Base-by-base conservation (phyloP, 2,329 filamentous ascomycete species). In the Scedosporium minutisporum region DNA sequence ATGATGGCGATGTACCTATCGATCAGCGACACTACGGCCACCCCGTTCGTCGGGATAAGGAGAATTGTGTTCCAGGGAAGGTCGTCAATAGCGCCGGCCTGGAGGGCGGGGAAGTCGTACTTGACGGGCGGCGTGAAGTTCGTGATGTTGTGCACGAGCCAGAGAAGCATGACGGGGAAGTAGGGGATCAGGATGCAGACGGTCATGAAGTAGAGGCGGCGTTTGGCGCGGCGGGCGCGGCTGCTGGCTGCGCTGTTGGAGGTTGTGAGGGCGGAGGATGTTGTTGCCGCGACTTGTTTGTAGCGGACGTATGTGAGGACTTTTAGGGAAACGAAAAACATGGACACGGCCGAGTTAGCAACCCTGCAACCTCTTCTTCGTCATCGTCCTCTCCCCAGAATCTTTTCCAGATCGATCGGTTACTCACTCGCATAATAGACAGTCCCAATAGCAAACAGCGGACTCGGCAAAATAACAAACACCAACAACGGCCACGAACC, bases 161-260 rank as follows among this genome's bases (percentile, higher is more conserved):
- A 71, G 27, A 74, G 70, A 53, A 80, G 53, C 65, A 76, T 71
- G 4, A 85, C 66, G 1, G 82, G 82, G 0, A 83, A 67, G 67
- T 82, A 84, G 3, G 82, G 75, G 3, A 79, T 66, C 1, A 85
- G 69, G 65, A 85, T 81, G 51, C 75, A 76, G 12, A 83, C 62
- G 14, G 79, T 76, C 78, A 85, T 82, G 65, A 81, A 73, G 70
- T 84, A 86, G 53, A 86, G 77, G 51, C 82, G 79, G 57, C 78
- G 75, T 53, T 77, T 77, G 7, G 81, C 77, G 1, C 81, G 77
- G 55, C 78, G 75, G 48, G 77, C 77, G 5, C 82, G 76, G 14
- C 74, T 66, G 4, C 71, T 71, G 7, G 76, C 76, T 4, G 72
- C 65, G 38, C 71, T 77, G 70, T 77, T 80, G 62, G 70, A 71